phyloP scores from a whole-genome alignment of 129 eudicot genomes.

The Mikania micrantha region DNA sequence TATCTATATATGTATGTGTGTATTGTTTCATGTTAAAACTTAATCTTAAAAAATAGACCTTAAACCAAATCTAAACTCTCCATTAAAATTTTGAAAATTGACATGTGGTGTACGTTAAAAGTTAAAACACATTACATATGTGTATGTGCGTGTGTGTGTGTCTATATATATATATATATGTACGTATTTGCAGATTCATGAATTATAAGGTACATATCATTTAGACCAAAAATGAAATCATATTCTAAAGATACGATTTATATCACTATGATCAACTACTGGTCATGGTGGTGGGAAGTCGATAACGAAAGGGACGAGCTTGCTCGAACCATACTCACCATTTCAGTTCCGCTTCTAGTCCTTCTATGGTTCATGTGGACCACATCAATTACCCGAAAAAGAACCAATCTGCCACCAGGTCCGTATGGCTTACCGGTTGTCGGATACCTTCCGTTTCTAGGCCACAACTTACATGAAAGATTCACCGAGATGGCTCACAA shows the following conservation, averaged over 20 bases:
- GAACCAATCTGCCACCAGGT: slow-evolving; percentile 8
- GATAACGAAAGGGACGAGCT: slow-evolving; percentile 6
- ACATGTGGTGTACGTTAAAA: too few relatives aligned
- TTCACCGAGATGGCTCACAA: too few relatives aligned
- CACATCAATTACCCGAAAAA: neutral
- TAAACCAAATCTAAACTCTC: too few relatives aligned
- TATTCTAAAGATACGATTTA: neutral
- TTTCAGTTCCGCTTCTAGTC: neutral
- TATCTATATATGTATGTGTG: too few relatives aligned
- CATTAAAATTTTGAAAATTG: too few relatives aligned
- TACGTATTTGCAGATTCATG: neutral
- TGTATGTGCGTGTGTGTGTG: too few relatives aligned
- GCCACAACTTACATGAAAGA: too few relatives aligned
- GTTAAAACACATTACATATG: too few relatives aligned
- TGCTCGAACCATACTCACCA: slow-evolving; percentile 18
- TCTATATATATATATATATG: too few relatives aligned
- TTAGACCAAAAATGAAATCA: neutral
- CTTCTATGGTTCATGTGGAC: slow-evolving; percentile 8
- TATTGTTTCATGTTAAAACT: too few relatives aligned
- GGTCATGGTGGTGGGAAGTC: slow-evolving; percentile 35
- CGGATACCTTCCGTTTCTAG: slow-evolving; percentile 28
- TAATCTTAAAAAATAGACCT: too few relatives aligned
- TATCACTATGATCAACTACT: slow-evolving; percentile 2
- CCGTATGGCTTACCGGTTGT: slow-evolving; percentile 28
- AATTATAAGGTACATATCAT: neutral